These are phyloP conservation scores for Linum trigynum DNA, from an alignment of 345 rosid genomes.

Conservation along the genomic window DNA sequence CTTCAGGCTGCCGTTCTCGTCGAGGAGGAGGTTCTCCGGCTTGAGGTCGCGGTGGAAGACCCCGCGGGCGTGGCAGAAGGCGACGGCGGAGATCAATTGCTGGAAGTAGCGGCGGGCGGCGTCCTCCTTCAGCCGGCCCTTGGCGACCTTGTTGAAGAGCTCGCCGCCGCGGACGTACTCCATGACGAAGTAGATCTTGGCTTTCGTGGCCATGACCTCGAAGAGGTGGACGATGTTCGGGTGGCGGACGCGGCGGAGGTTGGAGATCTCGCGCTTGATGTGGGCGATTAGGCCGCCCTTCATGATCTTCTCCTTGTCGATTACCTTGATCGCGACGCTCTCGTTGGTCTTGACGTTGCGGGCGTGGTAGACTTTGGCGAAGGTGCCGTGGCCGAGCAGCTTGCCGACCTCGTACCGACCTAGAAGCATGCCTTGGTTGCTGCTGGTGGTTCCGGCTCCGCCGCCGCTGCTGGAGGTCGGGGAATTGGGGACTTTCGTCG, in stretches of 20 bases:
- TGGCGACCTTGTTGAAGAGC: constrained; percentile 8
- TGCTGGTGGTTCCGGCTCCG: not conserved
- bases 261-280: constrained; percentile 8
- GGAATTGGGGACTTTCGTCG: not conserved
- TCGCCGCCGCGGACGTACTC: constrained; percentile 8
- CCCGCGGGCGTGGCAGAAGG: constrained; percentile 7
- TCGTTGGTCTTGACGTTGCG: constrained; percentile 3
- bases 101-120: constrained; percentile 2
- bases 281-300: constrained; percentile 3
- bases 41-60: constrained; percentile 3
- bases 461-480: not conserved
- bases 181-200: constrained; percentile 5
- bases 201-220: not conserved
- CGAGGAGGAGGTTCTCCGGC: constrained; percentile 2
- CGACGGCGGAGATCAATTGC: constrained; percentile 1
- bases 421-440: not conserved
- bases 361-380: constrained; percentile 6
- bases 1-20: constrained; percentile 1
- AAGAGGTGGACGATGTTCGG: constrained; percentile 2
- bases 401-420: constrained; percentile 4
- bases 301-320: constrained; percentile 6
- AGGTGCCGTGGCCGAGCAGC: constrained; percentile 8
- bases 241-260: constrained; percentile 6
- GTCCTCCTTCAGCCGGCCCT: constrained; percentile 3
- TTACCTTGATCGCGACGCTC: constrained; percentile 1